Conservation (phyloP, 148 eudicot species). For the Vaccinium darrowii region DNA sequence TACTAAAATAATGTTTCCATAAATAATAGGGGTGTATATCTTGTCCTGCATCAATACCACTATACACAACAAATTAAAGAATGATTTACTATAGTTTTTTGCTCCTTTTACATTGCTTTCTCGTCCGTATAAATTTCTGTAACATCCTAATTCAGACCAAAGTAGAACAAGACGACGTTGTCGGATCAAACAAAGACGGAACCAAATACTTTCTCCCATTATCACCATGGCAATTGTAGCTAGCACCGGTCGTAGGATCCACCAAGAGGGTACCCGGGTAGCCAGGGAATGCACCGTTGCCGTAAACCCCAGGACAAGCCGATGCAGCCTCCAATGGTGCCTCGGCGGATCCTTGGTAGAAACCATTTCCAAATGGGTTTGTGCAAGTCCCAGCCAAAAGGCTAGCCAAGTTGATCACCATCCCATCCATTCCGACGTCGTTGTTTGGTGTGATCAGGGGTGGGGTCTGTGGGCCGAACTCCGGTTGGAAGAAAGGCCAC, state of each 20-base stretch:
- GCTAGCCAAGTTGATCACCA: too few relatives aligned
- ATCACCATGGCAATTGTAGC: slow-evolving; percentile 22
- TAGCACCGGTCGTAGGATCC: slow-evolving; percentile 23
- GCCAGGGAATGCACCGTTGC: slow-evolving; percentile 23
- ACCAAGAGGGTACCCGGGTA: slow-evolving; percentile 22
- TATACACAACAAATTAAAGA: background rate
- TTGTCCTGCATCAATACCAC: too few relatives aligned
- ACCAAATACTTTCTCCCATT: slow-evolving; percentile 25
- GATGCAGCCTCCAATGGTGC: slow-evolving; percentile 27
- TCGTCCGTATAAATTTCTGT: background rate
- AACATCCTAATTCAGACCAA: background rate
- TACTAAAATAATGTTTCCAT: too few relatives aligned
- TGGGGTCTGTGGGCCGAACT: too few relatives aligned
- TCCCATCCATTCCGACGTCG: too few relatives aligned
- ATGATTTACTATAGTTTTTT: background rate
- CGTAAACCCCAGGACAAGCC: slow-evolving; percentile 22
- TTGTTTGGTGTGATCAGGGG: too few relatives aligned
- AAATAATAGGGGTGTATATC: too few relatives aligned
- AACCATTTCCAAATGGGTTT: too few relatives aligned
- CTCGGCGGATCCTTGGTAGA: slow-evolving; percentile 14
- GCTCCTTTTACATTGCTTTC: too few relatives aligned
- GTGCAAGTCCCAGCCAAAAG: too few relatives aligned
- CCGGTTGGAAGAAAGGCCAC: too few relatives aligned
- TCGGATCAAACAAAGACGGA: slow-evolving; percentile 23
- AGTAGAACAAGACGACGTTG: slow-evolving; percentile 15